Percentiles rank a stretch among this genome's conserved stretches.
These are phyloP conservation scores for Aspergillus ustus DNA, from an alignment of 2,329 filamentous ascomycete species.

Conservation along the genomic window DNA sequence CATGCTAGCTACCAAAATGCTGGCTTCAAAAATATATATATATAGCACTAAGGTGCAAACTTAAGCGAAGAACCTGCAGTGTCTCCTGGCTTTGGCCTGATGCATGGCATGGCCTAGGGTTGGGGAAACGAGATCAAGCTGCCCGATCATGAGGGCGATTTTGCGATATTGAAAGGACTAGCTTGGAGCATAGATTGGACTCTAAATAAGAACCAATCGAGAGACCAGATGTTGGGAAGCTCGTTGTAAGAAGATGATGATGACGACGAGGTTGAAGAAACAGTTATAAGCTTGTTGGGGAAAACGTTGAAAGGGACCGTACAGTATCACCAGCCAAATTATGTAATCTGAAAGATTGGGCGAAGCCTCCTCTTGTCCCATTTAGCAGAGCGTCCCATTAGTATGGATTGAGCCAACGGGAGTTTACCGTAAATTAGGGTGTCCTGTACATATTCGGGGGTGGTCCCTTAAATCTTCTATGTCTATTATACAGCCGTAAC, in stretches of 20 bases:
- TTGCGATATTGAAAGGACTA: not conserved
- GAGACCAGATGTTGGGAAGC: not conserved
- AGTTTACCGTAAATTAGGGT: not conserved
- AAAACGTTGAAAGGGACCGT: not conserved
- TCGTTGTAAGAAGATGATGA: not conserved
- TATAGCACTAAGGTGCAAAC: not conserved
- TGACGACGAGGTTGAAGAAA: not conserved
- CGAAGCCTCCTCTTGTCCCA: not conserved
- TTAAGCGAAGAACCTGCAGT: not conserved
- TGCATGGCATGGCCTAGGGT: not conserved
- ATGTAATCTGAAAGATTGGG: not conserved
- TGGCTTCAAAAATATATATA: not conserved
- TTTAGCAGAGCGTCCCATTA: not conserved
- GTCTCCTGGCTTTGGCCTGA: not conserved
- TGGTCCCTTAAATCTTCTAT: not conserved
- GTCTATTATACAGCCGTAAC: slow-evolving; percentile 9
- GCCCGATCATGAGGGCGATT: not conserved
- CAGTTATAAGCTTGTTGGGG: not conserved
- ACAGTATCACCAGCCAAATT: not conserved
- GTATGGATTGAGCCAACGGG: not conserved
- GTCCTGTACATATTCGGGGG: not conserved
- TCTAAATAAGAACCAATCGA: not conserved
- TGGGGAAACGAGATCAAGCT: not conserved
- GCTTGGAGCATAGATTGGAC: not conserved
- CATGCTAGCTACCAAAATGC: not conserved